Conservation (phyloP, 805 yeast species). For the Tetrapisispora namnaoensis region DNA sequence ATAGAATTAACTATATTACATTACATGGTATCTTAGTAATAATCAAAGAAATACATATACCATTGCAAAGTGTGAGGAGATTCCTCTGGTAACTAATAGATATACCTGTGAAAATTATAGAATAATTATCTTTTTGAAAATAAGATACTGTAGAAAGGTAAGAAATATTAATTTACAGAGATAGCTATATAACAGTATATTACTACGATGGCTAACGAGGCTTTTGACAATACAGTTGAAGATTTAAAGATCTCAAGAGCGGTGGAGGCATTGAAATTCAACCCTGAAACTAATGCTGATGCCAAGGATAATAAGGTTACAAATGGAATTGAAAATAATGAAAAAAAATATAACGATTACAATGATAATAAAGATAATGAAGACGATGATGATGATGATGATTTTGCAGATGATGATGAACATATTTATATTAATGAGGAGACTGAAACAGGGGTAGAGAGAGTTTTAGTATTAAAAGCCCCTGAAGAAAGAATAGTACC, state of each 20-base stretch:
- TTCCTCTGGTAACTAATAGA: too few relatives aligned
- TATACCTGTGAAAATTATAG: too few relatives aligned
- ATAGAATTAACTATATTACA: too few relatives aligned
- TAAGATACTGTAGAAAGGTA: too few relatives aligned
- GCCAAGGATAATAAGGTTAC: not conserved
- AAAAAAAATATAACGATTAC: not conserved
- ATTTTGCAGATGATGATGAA: conserved; percentile 25
- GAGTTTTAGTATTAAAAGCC: conserved; percentile 35
- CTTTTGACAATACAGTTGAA: not conserved
- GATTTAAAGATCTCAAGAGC: not conserved
- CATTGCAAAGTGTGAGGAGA: too few relatives aligned
- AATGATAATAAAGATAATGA: conserved; percentile 17
- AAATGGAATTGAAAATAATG: not conserved
- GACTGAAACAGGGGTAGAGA: conserved; percentile 23
- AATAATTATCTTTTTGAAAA: too few relatives aligned
- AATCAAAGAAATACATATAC: too few relatives aligned
- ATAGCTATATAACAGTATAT: too few relatives aligned
- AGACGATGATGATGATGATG: conserved; percentile 21
- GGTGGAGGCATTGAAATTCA: not conserved
- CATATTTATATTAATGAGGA: conserved; percentile 25
- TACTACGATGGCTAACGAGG: not conserved
- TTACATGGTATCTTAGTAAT: too few relatives aligned
- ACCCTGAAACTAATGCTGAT: not conserved
- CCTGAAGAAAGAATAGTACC: conserved; percentile 73
- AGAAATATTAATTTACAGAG: too few relatives aligned